Percentiles rank a stretch among this genome's conserved stretches.
Conservation (phyloP, 331 rosid species). For the Quercus phellos region DNA sequence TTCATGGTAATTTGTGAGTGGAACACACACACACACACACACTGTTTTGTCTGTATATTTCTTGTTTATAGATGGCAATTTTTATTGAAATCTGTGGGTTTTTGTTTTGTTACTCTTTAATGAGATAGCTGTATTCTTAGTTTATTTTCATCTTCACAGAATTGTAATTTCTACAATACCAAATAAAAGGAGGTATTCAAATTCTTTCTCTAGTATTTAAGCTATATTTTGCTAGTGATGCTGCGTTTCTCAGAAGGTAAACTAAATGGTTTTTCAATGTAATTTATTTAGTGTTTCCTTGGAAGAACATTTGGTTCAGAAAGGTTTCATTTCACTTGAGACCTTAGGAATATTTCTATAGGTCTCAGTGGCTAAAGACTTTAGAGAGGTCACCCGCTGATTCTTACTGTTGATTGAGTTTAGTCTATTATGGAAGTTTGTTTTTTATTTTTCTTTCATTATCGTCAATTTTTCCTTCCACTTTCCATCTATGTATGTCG, state of each 20-base stretch:
- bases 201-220: not conserved
- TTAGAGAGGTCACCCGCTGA: too few species aligned
- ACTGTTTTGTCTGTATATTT: not conserved
- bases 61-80: conserved; percentile 22
- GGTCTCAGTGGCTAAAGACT: too few species aligned
- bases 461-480: not conserved
- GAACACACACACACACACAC: not conserved
- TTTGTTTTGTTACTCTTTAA: not conserved
- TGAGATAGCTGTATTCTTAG: not conserved
- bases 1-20: not conserved
- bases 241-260: not conserved
- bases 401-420: too few species aligned
- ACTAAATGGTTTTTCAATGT: not conserved
- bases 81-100: conserved; percentile 12
- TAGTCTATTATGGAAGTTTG: not conserved
- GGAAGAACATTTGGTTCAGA: too few species aligned
- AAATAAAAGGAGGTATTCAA: not conserved
- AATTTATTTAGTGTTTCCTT: not conserved
- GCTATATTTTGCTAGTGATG: not conserved
- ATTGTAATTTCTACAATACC: not conserved
- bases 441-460: too few species aligned
- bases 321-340: too few species aligned
- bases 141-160: not conserved
- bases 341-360: too few species aligned
- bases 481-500: not conserved